Conservation (phyloP, 1,139 yeast species). For the Groenewaldozyma sp. region DNA sequence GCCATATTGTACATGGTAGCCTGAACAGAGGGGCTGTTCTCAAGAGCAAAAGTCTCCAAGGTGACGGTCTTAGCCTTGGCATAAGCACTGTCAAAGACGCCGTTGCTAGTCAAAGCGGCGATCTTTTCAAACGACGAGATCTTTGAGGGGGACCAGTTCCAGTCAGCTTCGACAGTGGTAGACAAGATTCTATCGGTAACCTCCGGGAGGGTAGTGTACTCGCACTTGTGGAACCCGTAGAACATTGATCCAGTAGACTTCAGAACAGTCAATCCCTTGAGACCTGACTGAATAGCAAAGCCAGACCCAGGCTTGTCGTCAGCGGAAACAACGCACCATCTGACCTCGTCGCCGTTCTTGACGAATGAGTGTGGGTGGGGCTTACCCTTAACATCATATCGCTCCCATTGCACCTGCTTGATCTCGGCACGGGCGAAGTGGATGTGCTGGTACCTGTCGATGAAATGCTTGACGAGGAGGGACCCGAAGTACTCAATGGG, state of each 20-base stretch:
- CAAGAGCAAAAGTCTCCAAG: conserved; percentile 68
- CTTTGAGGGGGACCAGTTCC: conserved; percentile 54
- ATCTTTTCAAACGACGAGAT: conserved; percentile 45
- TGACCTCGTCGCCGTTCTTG: conserved; percentile 76
- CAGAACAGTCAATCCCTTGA: conserved; percentile 77
- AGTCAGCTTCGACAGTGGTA: conserved; percentile 71
- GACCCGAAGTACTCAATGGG: conserved; percentile 89
- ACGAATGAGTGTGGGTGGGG: conserved; percentile 74
- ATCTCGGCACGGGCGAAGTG: conserved; percentile 59
- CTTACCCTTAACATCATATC: conserved; percentile 63
- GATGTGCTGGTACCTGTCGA: conserved; percentile 65
- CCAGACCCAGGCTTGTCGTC: conserved; percentile 34
- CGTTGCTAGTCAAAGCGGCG: conserved; percentile 43
- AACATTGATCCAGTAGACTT: conserved; percentile 94
- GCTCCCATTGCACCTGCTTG: conserved; percentile 69
- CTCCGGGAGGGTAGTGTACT: conserved; percentile 78
- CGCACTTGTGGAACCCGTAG: conserved; percentile 77
- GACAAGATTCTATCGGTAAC: conserved; percentile 78
- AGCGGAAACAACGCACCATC: conserved; percentile 50
- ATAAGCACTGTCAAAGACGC: conserved; percentile 58
- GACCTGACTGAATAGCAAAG: conserved; percentile 54
- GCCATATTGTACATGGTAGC: conserved; percentile 95
- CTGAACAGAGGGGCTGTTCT: conserved; percentile 85
- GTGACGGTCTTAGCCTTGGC: conserved; percentile 57
- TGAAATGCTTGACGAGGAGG: conserved; percentile 71